phyloP scores from a whole-genome alignment of 805 yeast species.

The Lipomyces sp. region DNA sequence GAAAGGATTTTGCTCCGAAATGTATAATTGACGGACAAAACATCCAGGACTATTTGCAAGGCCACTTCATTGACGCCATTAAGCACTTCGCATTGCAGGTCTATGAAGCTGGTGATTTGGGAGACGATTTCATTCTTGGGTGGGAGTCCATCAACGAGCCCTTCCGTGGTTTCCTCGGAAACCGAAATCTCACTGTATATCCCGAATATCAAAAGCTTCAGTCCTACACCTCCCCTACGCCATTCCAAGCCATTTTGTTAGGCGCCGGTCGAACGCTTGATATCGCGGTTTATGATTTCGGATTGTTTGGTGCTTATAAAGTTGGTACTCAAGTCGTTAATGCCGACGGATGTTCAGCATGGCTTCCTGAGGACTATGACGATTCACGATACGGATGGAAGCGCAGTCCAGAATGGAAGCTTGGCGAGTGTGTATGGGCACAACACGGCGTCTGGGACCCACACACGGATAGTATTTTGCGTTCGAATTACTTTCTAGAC shows the following conservation, averaged over 20 bases:
- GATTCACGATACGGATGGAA: constrained; percentile 75
- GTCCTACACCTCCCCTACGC: constrained; percentile 83
- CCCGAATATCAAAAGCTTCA: constrained; percentile 66
- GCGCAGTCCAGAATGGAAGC: constrained; percentile 65
- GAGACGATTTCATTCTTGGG: constrained; percentile 69
- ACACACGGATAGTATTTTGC: constrained; percentile 47
- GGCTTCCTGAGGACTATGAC: constrained; percentile 61
- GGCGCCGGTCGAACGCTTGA: constrained; percentile 78
- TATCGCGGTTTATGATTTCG: constrained; percentile 71
- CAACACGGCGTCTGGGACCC: constrained; percentile 77
- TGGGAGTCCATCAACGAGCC: constrained; percentile 89
- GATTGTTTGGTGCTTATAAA: constrained; percentile 77
- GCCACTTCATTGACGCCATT: constrained; percentile 63
- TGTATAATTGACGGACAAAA: constrained; percentile 70
- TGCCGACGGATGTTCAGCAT: constrained; percentile 69
- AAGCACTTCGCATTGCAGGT: constrained; percentile 53
- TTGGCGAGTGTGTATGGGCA: constrained; percentile 82
- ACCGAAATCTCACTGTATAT: constrained; percentile 55
- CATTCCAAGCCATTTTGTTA: constrained; percentile 69
- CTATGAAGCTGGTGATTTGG: constrained; percentile 52
- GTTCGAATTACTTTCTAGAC: constrained; percentile 57
- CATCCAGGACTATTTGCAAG: constrained; percentile 78
- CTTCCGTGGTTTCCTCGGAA: constrained; percentile 72
- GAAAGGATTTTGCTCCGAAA: constrained; percentile 75
- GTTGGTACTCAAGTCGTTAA: constrained; percentile 61